These are phyloP conservation scores for Coemansia sp. DNA, from an alignment of 192 early-diverging fungal genomes.

Conservation along the genomic window DNA sequence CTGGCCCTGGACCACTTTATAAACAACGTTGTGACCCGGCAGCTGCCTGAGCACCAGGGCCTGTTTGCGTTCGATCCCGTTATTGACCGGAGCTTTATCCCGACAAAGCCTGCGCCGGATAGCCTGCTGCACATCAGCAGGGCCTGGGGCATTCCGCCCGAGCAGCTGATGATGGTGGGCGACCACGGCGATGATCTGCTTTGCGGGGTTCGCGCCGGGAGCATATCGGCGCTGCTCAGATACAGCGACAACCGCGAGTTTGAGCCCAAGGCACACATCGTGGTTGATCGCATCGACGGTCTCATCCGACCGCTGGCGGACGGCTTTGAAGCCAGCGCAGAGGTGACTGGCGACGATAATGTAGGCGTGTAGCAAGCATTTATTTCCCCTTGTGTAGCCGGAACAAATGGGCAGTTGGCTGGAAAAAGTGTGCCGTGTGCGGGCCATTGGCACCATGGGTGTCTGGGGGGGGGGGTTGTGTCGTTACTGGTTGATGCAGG, in stretches of 20 bases:
- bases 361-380: not conserved
- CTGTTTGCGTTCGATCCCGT: conserved; percentile 45
- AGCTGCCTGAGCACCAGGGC: conserved; percentile 16
- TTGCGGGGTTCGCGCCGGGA: conserved; percentile 44
- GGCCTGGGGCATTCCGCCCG: conserved; percentile 38
- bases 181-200: conserved; percentile 50
- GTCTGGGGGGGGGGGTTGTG: no score
- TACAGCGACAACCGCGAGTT: conserved; percentile 30
- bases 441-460: no score
- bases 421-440: no score
- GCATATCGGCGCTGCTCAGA: conserved; percentile 38
- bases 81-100: conserved; percentile 44
- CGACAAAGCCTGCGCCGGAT: conserved; percentile 46
- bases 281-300: conserved; percentile 38
- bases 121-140: conserved; percentile 34
- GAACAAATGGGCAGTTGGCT: no score
- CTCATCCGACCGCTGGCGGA: conserved; percentile 10
- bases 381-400: no score
- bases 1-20: conserved; percentile 43
- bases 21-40: conserved; percentile 25
- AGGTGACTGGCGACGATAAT: conserved; percentile 8
- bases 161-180: conserved; percentile 51
- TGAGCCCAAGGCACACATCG: conserved; percentile 29
- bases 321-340: conserved; percentile 32
- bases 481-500: no score